phyloP scores from a whole-genome alignment of 2,329 filamentous ascomycete species.

The Apiospora malaysiana region DNA sequence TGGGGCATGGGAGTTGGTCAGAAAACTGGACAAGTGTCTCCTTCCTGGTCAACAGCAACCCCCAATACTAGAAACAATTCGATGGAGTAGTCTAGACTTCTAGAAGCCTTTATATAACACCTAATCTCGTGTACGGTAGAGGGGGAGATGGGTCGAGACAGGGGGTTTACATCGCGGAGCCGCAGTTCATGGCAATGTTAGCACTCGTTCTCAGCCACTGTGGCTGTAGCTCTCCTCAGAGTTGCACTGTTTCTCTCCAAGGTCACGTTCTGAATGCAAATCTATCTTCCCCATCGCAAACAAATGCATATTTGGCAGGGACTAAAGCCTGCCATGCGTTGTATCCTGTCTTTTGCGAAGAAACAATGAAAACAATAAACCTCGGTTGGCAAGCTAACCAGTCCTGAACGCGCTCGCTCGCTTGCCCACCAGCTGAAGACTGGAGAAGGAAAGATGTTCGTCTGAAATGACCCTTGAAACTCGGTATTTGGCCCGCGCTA shows the following conservation, averaged over 20 bases:
- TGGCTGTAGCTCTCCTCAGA: not conserved
- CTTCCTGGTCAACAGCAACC: not conserved
- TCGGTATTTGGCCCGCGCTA: constrained; percentile 6
- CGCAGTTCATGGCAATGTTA: not conserved
- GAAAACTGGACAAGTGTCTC: not conserved
- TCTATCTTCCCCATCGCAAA: too few relatives aligned
- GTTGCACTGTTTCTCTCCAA: not conserved
- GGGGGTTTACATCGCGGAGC: not conserved
- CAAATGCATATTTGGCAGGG: too few relatives aligned
- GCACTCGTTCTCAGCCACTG: not conserved
- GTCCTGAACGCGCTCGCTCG: not conserved
- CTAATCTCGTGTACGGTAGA: not conserved
- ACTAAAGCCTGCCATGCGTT: too few relatives aligned
- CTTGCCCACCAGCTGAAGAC: not conserved
- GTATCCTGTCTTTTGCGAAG: too few relatives aligned
- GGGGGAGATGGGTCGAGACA: not conserved
- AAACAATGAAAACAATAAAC: too few relatives aligned
- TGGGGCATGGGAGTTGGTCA: not conserved
- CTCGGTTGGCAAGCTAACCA: not conserved
- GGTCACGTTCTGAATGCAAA: too few relatives aligned
- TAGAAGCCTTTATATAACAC: not conserved
- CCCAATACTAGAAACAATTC: not conserved
- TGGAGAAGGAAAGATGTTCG: not conserved
- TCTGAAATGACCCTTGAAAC: constrained; percentile 16
- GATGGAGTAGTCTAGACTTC: not conserved